Evolutionary conservation across 768 basidiomycete species (phyloP), one percentile per base, ranked within the genome.

Genomic region (Trametes villosa): DNA sequence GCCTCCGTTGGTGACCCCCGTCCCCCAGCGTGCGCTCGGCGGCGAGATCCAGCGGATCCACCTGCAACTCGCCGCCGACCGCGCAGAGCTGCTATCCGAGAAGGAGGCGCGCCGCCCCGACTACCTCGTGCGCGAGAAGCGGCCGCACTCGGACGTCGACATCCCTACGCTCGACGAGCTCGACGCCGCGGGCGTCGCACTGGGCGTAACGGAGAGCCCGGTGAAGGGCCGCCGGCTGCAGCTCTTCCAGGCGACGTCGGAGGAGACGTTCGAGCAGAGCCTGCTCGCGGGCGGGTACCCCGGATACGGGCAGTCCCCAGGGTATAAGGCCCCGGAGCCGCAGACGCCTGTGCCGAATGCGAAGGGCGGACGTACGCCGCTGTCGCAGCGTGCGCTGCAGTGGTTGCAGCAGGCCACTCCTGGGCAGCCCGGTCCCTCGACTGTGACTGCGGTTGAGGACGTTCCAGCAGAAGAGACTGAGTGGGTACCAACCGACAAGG

Each of bases 261-360:
- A 90, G 46, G 89, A 90, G 73, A 92, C 89, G 67, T 92, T 92
- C 66, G 91, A 92, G 67, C 90, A 92, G 74, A 89, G 89, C 65
- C 71, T 92, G 41, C 89, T 91, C 83, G 89, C 89, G 20, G 89
- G 89, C 30, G 90, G 91, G 9, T 92, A 92, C 72, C 88, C 86
- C 1, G 81, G 82, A 62, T 92, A 91, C 72, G 90, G 74, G 3
- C 65, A 65, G 38, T 65, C 65, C 1, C 67, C 72, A 1, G 67
- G 65, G 3, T 70, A 72, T 53, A 54, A 63, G 41, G 62, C 57
- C 4, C 47, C 60, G n/a, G 71, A 71, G 26, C 71, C 72, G 9
- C 63, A 68, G 48, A 65, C 64, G n/a, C 68, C 65, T 56, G 24
- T 51, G 36, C 42, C 57, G 6, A 54, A 45, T 17, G 40, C 45